A percentile compares a stretch with the other conserved stretches of the same genome.
Evolutionary conservation across 2,329 filamentous ascomycete species (phyloP).

Genomic region (Leptosphaerulina australis): DNA sequence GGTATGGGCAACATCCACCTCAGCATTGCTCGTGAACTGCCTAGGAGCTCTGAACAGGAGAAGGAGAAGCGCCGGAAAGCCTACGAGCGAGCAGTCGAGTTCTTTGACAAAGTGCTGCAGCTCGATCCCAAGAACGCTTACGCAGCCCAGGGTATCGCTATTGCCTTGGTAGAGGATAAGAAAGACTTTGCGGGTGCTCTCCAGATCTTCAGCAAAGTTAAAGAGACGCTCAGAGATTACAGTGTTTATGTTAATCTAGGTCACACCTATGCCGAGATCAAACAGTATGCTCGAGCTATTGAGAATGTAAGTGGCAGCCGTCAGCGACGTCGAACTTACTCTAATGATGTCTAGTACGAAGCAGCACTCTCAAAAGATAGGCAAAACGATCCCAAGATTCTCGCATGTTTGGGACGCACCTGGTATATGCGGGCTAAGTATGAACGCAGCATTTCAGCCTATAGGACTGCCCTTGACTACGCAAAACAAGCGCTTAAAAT

Average conservation of each 20-base stretch:
- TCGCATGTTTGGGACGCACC: constrained; percentile 85
- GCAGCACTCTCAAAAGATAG: constrained; percentile 78
- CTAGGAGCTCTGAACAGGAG: constrained; percentile 83
- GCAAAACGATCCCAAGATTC: constrained; percentile 76
- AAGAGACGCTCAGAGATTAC: constrained; percentile 86
- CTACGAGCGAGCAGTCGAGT: constrained; percentile 93
- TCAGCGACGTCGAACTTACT: background rate
- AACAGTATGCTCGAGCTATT: constrained; percentile 88
- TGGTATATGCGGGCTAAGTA: constrained; percentile 82
- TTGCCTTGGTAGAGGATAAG: constrained; percentile 91
- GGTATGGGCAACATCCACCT: constrained; percentile 98
- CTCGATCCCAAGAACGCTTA: constrained; percentile 96
- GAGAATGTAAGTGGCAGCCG: constrained; percentile 74
- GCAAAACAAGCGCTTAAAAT: constrained; percentile 73
- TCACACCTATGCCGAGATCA: constrained; percentile 87
- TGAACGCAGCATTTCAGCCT: constrained; percentile 66
- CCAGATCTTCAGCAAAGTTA: constrained; percentile 86
- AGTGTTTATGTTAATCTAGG: constrained; percentile 92
- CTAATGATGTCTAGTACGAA: constrained; percentile 69
- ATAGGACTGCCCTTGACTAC: constrained; percentile 69
- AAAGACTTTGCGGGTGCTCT: constrained; percentile 85
- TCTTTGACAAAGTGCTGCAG: constrained; percentile 96
- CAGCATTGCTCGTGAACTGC: constrained; percentile 89
- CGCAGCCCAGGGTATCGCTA: constrained; percentile 93
- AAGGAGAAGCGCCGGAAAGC: constrained; percentile 87